Percentiles rank a stretch among this genome's conserved stretches.
phyloP scores from a whole-genome alignment of 2,329 filamentous ascomycete genomes.

The Fusarium gaditjirri region DNA sequence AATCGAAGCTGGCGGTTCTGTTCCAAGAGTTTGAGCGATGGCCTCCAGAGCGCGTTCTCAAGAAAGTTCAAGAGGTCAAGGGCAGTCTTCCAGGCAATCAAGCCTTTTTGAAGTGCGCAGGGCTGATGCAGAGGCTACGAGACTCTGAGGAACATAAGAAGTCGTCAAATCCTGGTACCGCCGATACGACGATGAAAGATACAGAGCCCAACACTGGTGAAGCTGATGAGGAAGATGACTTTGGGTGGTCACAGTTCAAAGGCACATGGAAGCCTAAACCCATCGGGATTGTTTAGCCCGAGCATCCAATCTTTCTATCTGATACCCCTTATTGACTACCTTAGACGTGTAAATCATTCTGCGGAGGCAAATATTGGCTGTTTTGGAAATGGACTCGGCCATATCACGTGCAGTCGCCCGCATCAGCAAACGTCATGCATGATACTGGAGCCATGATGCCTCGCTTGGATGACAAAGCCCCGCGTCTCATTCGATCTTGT shows the following conservation, averaged over 20 bases:
- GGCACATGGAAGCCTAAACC: slow-evolving; percentile 68
- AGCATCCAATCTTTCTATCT: background rate
- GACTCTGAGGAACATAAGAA: slow-evolving; percentile 16
- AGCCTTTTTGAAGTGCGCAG: slow-evolving; percentile 57
- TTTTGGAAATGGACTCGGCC: background rate
- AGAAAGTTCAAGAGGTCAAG: slow-evolving; percentile 53
- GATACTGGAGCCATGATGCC: slow-evolving; percentile 31
- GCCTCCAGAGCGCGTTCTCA: slow-evolving; percentile 52
- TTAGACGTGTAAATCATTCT: background rate
- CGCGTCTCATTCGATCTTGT: slow-evolving; percentile 34
- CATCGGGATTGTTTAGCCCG: slow-evolving; percentile 62
- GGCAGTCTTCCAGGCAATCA: slow-evolving; percentile 55
- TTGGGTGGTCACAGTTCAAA: slow-evolving; percentile 61
- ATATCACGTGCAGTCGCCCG: slow-evolving; percentile 39
- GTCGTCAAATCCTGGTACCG: slow-evolving; percentile 7
- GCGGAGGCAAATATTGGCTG: background rate
- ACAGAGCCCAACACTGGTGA: slow-evolving; percentile 35
- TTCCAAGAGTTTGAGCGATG: slow-evolving; percentile 50
- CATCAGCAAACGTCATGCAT: slow-evolving; percentile 39
- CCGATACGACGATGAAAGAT: slow-evolving; percentile 21
- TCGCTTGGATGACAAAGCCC: slow-evolving; percentile 43
- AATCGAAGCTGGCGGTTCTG: slow-evolving; percentile 38
- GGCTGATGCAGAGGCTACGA: slow-evolving; percentile 55
- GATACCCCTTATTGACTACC: slow-evolving; percentile 27
- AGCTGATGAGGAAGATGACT: slow-evolving; percentile 35